Base-by-base conservation (phyloP, 2,329 filamentous ascomycete species). In the Dryadomyces quercivorus region DNA sequence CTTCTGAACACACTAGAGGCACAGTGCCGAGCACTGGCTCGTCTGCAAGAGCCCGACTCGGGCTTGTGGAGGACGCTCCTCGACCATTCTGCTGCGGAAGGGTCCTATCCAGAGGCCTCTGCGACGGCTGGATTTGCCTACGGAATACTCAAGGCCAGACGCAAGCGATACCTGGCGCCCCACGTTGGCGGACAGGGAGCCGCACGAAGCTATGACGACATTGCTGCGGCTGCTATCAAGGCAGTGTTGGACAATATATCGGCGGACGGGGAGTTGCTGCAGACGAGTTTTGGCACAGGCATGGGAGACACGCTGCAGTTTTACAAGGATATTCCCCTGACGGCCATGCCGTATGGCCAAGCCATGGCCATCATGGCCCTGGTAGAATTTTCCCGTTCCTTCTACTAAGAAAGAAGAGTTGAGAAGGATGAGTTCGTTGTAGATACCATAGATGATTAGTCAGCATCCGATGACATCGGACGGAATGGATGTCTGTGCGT, bases 281-380 rank as follows among this genome's bases (percentile, higher is more conserved):
- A 89, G 63, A 85, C 84, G 1, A 88, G 84, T 59, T 92, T 91
- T 63, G 87, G 87, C 0, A 92, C 87, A 0, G 84, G 74, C 0
- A 90, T 92, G 85, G 87, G 87, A 0, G 74, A 80, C 59, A 76
- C 77, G 55, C 66, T 90, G 63, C 79, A 90, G 68, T 85, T 88
- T 66, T 91, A 92, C 64, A 84, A 85, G 67, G 78, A 87, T 59
- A 90, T 92, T 56, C 76, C 82, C 1, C 69, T 84, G 57, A 92
- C 87, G 2, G 85, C 83, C 61, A 92, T 91, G 87, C 87, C 86
- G 7, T 91, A 91, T 62, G 87, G 87, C 0, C 87, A 91, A 66
- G 85, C 86, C 0, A 90, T 91, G 86, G 86, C 85, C 0, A 88
- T 90, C 59, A 89, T 91, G 82, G 82, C 85, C 0, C 66, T 91